phyloP scores from a whole-genome alignment of 169 alveolate genomes.

The Cystoisospora suis region DNA sequence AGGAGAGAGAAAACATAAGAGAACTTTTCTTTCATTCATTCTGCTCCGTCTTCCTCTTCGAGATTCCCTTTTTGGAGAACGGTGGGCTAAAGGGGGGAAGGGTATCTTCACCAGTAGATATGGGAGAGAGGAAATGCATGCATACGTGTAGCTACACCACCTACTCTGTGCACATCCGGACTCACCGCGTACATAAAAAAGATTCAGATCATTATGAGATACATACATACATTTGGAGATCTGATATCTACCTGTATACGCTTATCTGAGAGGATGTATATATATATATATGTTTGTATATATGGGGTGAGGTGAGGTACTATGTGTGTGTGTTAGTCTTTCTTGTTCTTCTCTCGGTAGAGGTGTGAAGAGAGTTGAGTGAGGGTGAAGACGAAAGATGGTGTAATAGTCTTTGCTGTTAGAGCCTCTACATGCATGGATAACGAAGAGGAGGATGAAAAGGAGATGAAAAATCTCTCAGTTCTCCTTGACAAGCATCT shows the following conservation, averaged over 20 bases:
- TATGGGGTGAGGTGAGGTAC: neutral
- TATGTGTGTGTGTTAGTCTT: neutral
- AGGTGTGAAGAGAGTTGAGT: neutral
- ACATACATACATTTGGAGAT: too few relatives aligned
- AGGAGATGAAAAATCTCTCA: neutral
- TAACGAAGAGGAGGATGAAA: neutral
- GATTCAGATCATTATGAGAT: too few relatives aligned
- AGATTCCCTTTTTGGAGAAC: neutral
- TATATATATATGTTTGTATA: too few relatives aligned
- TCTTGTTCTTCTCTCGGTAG: neutral
- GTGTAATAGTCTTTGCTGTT: neutral
- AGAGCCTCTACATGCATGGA: neutral
- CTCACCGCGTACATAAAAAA: too few relatives aligned
- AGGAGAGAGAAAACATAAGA: too few relatives aligned
- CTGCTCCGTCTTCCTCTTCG: neutral
- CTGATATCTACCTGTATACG: too few relatives aligned
- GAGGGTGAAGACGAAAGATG: neutral
- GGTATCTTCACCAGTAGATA: too few relatives aligned
- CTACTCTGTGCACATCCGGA: too few relatives aligned
- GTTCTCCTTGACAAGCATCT: neutral
- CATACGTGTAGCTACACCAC: too few relatives aligned
- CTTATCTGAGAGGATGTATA: too few relatives aligned
- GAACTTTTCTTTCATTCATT: neutral
- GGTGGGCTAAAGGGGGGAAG: too few relatives aligned
- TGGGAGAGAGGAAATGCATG: too few relatives aligned